These are phyloP conservation scores for Rhamnella rubrinervis DNA, from an alignment of 331 rosid genomes.

Conservation along the genomic window DNA sequence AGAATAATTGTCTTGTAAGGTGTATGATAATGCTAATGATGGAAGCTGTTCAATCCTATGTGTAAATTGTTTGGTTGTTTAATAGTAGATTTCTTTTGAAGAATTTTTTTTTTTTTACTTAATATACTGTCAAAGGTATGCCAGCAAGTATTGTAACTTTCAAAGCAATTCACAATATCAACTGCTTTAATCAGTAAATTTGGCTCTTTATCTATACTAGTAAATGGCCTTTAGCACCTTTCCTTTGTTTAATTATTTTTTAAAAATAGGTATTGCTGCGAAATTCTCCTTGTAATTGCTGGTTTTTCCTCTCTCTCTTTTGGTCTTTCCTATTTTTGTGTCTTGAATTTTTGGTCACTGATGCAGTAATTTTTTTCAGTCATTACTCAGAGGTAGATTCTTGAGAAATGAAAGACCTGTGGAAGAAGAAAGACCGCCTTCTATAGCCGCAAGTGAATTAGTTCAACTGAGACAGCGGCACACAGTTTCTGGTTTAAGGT, in stretches of 20 bases:
- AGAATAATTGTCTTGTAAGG: too few species aligned
- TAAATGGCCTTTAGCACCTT: not conserved
- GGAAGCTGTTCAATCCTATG: too few species aligned
- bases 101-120: too few species aligned
- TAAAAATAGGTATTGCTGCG: not conserved
- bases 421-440: conserved; percentile 94
- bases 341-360: conserved; percentile 29
- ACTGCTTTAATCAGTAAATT: too few species aligned
- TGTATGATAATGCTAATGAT: too few species aligned
- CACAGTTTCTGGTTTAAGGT: conserved; percentile 97
- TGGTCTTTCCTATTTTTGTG: not conserved
- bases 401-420: conserved; percentile 87
- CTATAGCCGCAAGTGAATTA: conserved; percentile 83
- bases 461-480: conserved; percentile 90
- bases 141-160: too few species aligned
- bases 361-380: conserved; percentile 51
- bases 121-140: too few species aligned
- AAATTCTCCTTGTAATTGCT: not conserved
- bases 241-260: not conserved
- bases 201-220: too few species aligned
- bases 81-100: too few species aligned
- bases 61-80: too few species aligned
- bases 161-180: too few species aligned
- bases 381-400: conserved; percentile 98
- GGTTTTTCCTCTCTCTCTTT: not conserved